Evolutionary conservation across 2,329 filamentous ascomycete species (phyloP), one percentile per base, ranked within the genome.

Genomic region (Diaporthe sp.): DNA sequence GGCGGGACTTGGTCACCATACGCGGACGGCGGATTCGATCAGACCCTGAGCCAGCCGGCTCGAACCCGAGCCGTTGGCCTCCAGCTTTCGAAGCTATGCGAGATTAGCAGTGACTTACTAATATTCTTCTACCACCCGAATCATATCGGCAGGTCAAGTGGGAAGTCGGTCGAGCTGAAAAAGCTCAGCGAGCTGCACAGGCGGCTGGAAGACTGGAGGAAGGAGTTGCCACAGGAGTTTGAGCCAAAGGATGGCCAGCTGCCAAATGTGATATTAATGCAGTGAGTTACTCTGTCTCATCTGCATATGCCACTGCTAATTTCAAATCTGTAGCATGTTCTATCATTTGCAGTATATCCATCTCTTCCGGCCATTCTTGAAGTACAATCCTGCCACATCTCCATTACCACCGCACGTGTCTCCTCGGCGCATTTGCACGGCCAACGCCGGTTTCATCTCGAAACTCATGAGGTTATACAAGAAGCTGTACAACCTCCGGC

Each of bases 401-500:
- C 96, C 95, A 0, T 89, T 98, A 1, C 96, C 96, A 4, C 86
- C 92, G 2, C 95, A 98, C 80, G 94, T 98, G 25, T 98, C 96
- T 10, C 96, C 97, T 0, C 92, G 96, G 25, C 95, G 96, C 79
- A 92, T 98, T 72, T 98, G 96, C 84, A 97, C 95, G 0, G 94
- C 96, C 81, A 96, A 97, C 72, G 96, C 97, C 0, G 92, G 93
- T 2, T 92, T 93, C 78, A 97, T 98, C 73, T 98, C 96, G 0
- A 98, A 98, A 81, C 87, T 98, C n/a, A 93, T 98, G 86, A 92
- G 97, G 0, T 86, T 98, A 1, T 99, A 98, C 85, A 98, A 98
- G 83, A 95, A 96, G 79, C 93, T 93, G 1, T 97, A 98, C 83
- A 95, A 96, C 13, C 86, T 98, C 17, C 92, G 95, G 6, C 96